Base-by-base conservation (phyloP, 768 basidiomycete genomes). In the Coprinopsis marcescibilis region DNA sequence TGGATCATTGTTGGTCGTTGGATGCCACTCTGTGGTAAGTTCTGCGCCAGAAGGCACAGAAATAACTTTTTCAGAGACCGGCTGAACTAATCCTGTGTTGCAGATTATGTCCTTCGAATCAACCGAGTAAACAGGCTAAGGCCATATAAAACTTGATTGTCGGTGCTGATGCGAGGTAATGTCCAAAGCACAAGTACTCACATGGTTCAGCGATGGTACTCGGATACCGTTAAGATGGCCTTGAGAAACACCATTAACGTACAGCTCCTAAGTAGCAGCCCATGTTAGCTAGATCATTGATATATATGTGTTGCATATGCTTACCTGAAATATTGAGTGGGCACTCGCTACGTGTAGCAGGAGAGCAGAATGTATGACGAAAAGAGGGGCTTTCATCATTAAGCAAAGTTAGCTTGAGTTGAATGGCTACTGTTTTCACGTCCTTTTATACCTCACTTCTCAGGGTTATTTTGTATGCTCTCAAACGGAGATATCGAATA, bases 71-170 rank as follows among this genome's bases (percentile, higher is more conserved):
- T 58, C 60, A 3, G 73, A 76, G 11, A 76, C 57, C 5, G 74
- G 75, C 46, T 66, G 62, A 56, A 77, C 78, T 52, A 75, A 74
- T 11, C 76, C 77, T 17, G 77, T 76, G 41, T 80, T 80, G 68
- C 79, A 80, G 48, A 80, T 80, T 30, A 72, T 42, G 52, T 72
- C 72, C 58, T 76, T 77, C 0, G 75, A 76, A 4, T 70, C 76
- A 10, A 80, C 76, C 55, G 79, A 73, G n/a, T 60, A 76, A 48
- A 81, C 77, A 12, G 78, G 76, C 76, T 78, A 43, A 15, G 40
- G 11, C 40, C 12, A 14, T 6, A 25, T 21, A 30, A 13, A 24
- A 3, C n/a, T n/a, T 36, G 24, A 8, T 11, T 7, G 26, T 2
- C 26, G n/a, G 24, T n/a, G n/a, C n/a, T 49, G 23, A 19, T 13